Conservation (phyloP, 306 rosid species). For the Hippophae rhamnoides region DNA sequence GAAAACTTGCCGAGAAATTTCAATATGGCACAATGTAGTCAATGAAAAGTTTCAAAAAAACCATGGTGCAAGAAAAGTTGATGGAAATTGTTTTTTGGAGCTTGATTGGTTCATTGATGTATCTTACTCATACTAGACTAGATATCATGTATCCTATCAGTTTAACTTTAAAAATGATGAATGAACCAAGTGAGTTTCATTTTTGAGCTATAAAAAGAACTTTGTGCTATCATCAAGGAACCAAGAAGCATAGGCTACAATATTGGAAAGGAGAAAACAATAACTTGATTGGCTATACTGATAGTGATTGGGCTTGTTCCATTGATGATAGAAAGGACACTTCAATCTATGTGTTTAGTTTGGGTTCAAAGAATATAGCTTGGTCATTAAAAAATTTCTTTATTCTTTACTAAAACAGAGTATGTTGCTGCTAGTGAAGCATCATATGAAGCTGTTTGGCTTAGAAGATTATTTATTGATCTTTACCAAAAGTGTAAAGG, state of each 20-base stretch:
- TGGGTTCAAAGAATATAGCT: neutral
- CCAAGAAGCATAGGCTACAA: neutral
- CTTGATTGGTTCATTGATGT: neutral
- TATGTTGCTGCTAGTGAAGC: neutral
- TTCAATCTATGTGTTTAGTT: neutral
- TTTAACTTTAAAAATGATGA: neutral
- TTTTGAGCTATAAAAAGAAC: neutral
- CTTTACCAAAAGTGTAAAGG: neutral
- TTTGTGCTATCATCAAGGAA: neutral
- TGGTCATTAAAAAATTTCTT: neutral
- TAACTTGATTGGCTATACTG: neutral
- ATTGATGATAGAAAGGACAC: neutral
- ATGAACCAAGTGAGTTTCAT: neutral
- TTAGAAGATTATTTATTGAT: neutral
- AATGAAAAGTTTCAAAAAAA: neutral
- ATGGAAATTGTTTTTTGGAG: neutral
- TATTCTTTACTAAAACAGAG: neutral
- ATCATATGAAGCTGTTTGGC: neutral
- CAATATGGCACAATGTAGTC: neutral
- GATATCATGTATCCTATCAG: neutral
- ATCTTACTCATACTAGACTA: conserved; percentile 1
- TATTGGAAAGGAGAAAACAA: neutral
- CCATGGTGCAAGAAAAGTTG: neutral
- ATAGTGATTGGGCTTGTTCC: conserved; percentile 1
- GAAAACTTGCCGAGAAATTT: neutral